Evolutionary conservation across 2,329 filamentous ascomycete genomes (phyloP), one percentile per base, ranked within the genome.

Genomic region (Paraconiothyrium sp.): DNA sequence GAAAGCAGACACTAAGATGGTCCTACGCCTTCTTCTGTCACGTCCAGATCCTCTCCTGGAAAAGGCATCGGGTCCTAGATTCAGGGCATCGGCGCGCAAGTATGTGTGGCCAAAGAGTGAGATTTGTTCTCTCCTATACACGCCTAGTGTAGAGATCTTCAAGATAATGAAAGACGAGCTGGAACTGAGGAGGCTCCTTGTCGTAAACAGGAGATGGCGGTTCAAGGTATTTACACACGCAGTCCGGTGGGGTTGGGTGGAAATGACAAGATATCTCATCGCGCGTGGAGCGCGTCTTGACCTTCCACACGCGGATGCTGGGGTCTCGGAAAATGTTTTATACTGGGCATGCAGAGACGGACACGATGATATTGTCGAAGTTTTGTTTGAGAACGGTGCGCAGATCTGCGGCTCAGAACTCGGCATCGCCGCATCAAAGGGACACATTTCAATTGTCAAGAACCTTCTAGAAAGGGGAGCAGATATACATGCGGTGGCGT

Each of bases 361-460:
- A 5, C 4, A 20, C 44, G 44, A 47, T 16, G 24, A 47, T 47
- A 47, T 47, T 14, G 10, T 47, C 44, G 16, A 20, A 27, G 9
- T n/a, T 10, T 47, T 47, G 13, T 47, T 14, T 20, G 44, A 47
- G 6, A 47, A 11, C 44, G 44, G 44, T 11, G 44, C 44, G 44
- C 44, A 47, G 44, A 47, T 47, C 11, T 47, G 44, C 10, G 44
- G 44, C 44, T 47, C 44, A 47, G 44, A 47, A 47, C 5, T 47
- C 44, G 24, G 44, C 44, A 47, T 47, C 44, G 44, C 44, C 10
- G 44, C 44, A 27, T 47, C 11, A 14, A 9, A 47, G 3, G 44
- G 44, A 3, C 44, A 47, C 16, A 47, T 14, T 1, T 47, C 44
- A 27, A n/a, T 47, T 27, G 16, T 47, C 44, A 47, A 47, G 44